A percentile compares a stretch with the other conserved stretches of the same genome.
Evolutionary conservation across 2,329 filamentous ascomycete species (phyloP).

Genomic region (Aspergillus sp.): DNA sequence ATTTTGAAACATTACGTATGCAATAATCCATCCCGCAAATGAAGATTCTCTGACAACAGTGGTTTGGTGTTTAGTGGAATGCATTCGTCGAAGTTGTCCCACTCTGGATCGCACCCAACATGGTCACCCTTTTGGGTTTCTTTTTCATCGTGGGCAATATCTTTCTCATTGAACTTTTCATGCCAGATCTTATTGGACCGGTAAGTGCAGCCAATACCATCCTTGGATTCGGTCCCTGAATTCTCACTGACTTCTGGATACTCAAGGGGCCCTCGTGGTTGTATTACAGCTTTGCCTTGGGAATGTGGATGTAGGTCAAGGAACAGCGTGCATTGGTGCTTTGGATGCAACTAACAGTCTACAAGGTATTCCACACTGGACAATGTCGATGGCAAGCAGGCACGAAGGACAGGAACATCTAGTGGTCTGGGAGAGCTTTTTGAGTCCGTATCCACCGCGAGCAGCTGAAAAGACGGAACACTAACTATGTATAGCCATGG

Average conservation of each 20-base stretch:
- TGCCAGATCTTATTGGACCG: conserved; percentile 87
- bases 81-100: conserved; percentile 86
- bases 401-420: conserved; percentile 87
- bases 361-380: conserved; percentile 86
- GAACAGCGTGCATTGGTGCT: not conserved
- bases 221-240: not conserved
- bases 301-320: conserved; percentile 78
- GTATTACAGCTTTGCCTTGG: conserved; percentile 92
- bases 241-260: not conserved
- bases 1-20: conserved; percentile 92
- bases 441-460: conserved; percentile 52
- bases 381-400: conserved; percentile 98
- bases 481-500: conserved; percentile 60
- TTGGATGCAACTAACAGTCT: conserved; percentile 10
- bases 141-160: conserved; percentile 89
- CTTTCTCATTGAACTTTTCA: conserved; percentile 65
- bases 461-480: conserved; percentile 7
- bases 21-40: not conserved
- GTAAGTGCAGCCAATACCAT: conserved; percentile 47
- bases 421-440: conserved; percentile 94
- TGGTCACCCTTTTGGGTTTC: conserved; percentile 94
- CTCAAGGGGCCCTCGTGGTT: conserved; percentile 78
- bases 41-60: not conserved
- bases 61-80: conserved; percentile 70
- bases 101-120: conserved; percentile 95